Percentiles rank a stretch among this genome's conserved stretches.
These are phyloP conservation scores for Aspergillus sp. DNA, from an alignment of 2,329 filamentous ascomycete genomes.

Conservation along the genomic window DNA sequence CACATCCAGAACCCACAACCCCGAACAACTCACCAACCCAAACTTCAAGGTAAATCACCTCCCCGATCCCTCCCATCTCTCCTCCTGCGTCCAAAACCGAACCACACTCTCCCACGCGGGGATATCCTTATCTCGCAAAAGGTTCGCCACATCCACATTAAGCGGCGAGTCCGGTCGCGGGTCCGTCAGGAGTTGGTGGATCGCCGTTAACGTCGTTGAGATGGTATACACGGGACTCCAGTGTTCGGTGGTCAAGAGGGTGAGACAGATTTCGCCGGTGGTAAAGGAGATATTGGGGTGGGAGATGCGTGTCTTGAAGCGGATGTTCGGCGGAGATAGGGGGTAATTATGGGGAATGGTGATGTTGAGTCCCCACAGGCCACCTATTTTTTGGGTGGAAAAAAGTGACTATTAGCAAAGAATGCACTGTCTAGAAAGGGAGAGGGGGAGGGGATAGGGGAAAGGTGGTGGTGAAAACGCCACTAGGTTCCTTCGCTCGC, in stretches of 20 bases:
- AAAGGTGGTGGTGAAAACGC: neutral
- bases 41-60: neutral
- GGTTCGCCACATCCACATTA: constrained; percentile 45
- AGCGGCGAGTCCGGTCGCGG: constrained; percentile 44
- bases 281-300: constrained; percentile 73
- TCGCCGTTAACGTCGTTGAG: constrained; percentile 39
- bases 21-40: neutral
- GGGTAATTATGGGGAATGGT: constrained; percentile 74
- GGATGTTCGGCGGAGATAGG: constrained; percentile 67
- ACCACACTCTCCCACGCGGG: constrained; percentile 43
- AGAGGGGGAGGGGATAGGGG: neutral
- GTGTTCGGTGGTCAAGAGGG: constrained; percentile 65
- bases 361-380: constrained; percentile 80
- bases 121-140: constrained; percentile 41
- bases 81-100: constrained; percentile 43
- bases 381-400: constrained; percentile 42
- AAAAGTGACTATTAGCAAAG: neutral
- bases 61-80: constrained; percentile 37
- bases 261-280: constrained; percentile 90
- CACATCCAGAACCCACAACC: too few relatives aligned
- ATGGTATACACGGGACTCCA: constrained; percentile 89
- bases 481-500: too few relatives aligned
- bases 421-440: neutral
- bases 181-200: constrained; percentile 43
- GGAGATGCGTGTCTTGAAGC: constrained; percentile 77